Base-by-base conservation (phyloP, 2,329 filamentous ascomycete genomes). In the Alternaria arbusti region DNA sequence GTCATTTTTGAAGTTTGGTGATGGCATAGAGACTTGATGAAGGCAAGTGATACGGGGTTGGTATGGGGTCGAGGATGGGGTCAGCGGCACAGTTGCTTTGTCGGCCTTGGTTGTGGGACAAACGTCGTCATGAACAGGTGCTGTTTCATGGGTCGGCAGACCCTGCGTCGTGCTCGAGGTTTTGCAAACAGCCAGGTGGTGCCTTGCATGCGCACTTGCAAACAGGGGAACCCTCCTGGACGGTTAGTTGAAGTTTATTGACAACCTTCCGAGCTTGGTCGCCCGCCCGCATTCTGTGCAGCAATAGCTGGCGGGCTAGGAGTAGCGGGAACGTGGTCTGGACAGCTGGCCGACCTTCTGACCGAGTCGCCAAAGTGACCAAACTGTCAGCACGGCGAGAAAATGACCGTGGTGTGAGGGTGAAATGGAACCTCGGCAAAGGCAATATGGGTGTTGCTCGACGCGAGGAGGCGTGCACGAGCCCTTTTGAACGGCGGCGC, bases 51-150 rank as follows among this genome's bases (percentile, higher is more conserved):
- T 52, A 52, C 49, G 49, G 28, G 49, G 30, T 30, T 23, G 49
- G 32, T 30, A 51, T 51, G 49, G 54, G 46, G 36, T 44, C 6
- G 45, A 13, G 44, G 12, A 47, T 45, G 23, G 52, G 20, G 54
- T 28, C 22, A 20, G 54, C 59, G 59, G 59, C 54, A 61, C 32
- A 61, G 54, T 52, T 61, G 54, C 59, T 58, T 17, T 32, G 59
- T 45, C 23, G 36, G 54, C 32, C 26, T 51, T 30, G 49, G 13
- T 23, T 51, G 49, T 51, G 49, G 49, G 28, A 51, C 49, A 52
- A 32, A 56, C 43, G 54, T 45, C 36, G 23, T 56, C 54, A 44
- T 56, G 54, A 30, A 45, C 54, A 56, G 40, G 25, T 45, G 25
- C 36, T 32, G 54, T 46, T 55, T 46, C 20, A 13, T 36, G 32